A percentile compares a stretch with the other conserved stretches of the same genome.
Conservation (phyloP, 73 alveolate species). For the Durusdinium trenchii region DNA sequence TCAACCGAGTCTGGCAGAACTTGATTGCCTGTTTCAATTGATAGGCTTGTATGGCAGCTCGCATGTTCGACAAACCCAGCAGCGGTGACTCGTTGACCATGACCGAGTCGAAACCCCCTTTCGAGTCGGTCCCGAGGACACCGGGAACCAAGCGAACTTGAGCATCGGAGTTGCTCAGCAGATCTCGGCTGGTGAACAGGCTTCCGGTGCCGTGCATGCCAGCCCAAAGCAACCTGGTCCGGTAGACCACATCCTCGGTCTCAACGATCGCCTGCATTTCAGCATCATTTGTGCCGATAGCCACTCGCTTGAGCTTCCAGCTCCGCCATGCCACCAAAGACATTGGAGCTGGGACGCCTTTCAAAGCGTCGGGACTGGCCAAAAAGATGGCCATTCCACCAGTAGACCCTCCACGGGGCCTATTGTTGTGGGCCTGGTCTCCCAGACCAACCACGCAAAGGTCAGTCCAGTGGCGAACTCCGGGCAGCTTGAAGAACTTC, state of each 20-base stretch:
- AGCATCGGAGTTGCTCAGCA: not conserved
- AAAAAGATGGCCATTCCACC: not conserved
- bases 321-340: not conserved
- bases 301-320: not conserved
- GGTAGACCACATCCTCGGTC: not conserved
- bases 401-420: not conserved
- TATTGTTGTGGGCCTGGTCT: constrained; percentile 12
- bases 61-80: not conserved
- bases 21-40: not conserved
- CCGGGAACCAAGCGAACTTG: not conserved
- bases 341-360: not conserved
- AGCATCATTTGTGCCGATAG: constrained; percentile 15
- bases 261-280: not conserved
- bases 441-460: not conserved
- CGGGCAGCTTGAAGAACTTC: not conserved
- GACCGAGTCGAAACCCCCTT: constrained; percentile 10
- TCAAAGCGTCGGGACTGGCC: not conserved
- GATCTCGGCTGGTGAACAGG: not conserved
- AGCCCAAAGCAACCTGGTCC: not conserved
- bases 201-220: not conserved
- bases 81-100: not conserved
- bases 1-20: not conserved
- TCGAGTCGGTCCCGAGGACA: not conserved
- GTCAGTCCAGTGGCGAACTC: not conserved
- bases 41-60: constrained; percentile 10